Base-by-base conservation (phyloP, 2,329 filamentous ascomycete genomes). In the Hypoxylon sp. region DNA sequence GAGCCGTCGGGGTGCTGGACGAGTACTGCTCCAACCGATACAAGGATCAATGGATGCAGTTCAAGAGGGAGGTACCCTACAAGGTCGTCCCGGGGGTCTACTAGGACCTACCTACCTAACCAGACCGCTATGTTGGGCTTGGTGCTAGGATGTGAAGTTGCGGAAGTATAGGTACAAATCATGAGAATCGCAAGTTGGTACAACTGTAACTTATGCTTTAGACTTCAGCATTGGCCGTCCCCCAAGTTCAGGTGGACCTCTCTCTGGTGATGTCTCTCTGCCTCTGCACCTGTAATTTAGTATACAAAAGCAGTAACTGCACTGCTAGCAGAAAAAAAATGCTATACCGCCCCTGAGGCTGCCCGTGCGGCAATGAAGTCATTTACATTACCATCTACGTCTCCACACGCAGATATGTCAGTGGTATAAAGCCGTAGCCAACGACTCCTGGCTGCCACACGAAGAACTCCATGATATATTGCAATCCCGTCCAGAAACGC, bases 21-120 rank as follows among this genome's bases (percentile, higher is more conserved):
- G 74, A 75, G 14, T 82, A 82, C 60, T 82, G 82, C 74, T 50
- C 69, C 2, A 65, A 73, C 25, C 68, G 74, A 32, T 82, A 83
- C 51, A 76, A 75, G 5, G 77, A 77, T 70, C 79, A 81, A 73
- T 83, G 81, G 81, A 65, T 51, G 5, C 68, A 74, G 62, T 82
- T 81, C 65, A 80, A 80, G 75, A 69, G 64, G 64, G 77, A 81
- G 25, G 79, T 81, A 10, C 76, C 76, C 25, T 82, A 75, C 63
- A 61, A 70, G 53, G 70, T 82, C 46, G 43, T 82, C 5, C 81
- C 80, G 0, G 77, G 80, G 0, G 63, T 83, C 4, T 83, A 79
- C 63, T 82, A 60, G 21, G 17, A 14, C 13, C 11, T 43, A 43
- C 36, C 4, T 57, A 38, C 5, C 6, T 61, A 32, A 13, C 57